Evolutionary conservation across 768 basidiomycete genomes (phyloP), one percentile per base, ranked within the genome.

Genomic region (Fomitopsis pulvina): DNA sequence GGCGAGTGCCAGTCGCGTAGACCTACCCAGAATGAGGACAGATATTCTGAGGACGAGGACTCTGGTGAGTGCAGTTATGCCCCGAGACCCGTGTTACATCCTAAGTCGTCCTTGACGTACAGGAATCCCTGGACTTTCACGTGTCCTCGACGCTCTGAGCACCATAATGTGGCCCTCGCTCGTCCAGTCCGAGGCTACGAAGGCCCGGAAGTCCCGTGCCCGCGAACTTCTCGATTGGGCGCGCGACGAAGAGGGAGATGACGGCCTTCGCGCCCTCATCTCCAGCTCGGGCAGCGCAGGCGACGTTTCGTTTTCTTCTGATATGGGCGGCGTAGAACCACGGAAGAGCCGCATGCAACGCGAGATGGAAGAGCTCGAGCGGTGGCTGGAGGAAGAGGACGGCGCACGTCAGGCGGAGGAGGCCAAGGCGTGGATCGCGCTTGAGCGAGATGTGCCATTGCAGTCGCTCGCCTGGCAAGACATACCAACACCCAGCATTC

Each of bases 101-200:
- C 24, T 41, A n/a, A 41, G 7, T 18, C 45, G 45, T 11, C 41
- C 5, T 41, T 18, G 2, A 24, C 2, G 18, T n/a, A 10, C 45
- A 63, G 59, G 52, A 7, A 54, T 66, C 14, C 64, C 62, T 14
- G 77, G 77, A 11, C 74, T 89, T 28, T 76, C 79, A 26, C 80
- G 90, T 22, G 80, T 90, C 7, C 57, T 87, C 18, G 87, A 90
- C 60, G 86, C 89, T 10, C 68, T 92, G 39, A 84, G 87, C 63
- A 90, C 90, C 0, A 80, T 92, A 58, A 89, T 92, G 83, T 92
- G 89, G 89, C 84, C 89, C 3, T 85, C 84, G 0, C 83, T 92
- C 78, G 66, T 77, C 42, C 69, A 76, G 21, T 66, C 61, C 27
- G 59, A 60, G n/a, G 41, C 59, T 5, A 67, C 63, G 41, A 34